Conservation (phyloP, 2,329 filamentous ascomycete species). For the Coniella lustricola region DNA sequence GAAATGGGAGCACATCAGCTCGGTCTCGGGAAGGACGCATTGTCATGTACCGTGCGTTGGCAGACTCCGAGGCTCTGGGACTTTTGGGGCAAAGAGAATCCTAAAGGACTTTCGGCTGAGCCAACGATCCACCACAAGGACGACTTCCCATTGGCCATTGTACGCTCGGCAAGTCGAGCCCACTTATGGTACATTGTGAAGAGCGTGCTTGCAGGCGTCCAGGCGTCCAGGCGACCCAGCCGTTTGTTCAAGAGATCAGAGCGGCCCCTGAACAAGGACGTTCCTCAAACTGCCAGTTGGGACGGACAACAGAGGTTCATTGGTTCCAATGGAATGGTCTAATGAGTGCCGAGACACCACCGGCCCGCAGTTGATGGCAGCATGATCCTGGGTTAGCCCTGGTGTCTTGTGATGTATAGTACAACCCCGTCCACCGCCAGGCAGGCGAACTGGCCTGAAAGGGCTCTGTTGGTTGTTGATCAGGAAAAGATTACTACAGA, state of each 20-base stretch:
- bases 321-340: background rate
- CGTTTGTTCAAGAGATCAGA: background rate
- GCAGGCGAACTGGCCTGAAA: too few species aligned
- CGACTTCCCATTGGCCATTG: background rate
- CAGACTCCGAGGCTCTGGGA: too few species aligned
- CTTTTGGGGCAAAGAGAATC: too few species aligned
- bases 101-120: too few species aligned
- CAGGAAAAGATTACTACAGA: background rate
- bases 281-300: background rate
- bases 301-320: background rate
- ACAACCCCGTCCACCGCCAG: background rate
- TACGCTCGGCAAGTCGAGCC: background rate
- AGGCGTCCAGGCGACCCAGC: too few species aligned
- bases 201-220: background rate
- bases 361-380: conserved; percentile 13
- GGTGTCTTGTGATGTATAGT: background rate
- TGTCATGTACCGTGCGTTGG: too few species aligned
- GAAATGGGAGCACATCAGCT: conserved; percentile 1
- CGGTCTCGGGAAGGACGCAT: background rate
- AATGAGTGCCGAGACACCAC: conserved; percentile 10
- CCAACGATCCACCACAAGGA: background rate
- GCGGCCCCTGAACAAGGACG: background rate
- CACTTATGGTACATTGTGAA: background rate
- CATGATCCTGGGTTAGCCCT: background rate
- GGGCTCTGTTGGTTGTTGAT: too few species aligned